Base-by-base conservation (phyloP, 345 rosid species). In the Arabidopsis suecica region DNA sequence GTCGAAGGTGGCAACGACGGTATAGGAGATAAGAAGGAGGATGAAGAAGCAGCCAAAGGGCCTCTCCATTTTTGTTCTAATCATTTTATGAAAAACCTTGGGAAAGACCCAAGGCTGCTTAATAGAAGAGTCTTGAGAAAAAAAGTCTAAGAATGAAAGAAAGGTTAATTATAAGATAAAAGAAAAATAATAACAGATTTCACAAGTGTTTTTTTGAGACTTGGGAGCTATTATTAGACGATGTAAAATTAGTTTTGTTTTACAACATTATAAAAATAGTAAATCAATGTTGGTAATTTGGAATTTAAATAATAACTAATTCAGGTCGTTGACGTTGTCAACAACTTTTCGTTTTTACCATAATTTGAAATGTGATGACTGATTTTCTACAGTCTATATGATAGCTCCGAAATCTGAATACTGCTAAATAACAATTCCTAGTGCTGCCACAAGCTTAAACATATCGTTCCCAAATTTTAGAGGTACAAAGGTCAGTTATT, bases 81-180 rank as follows among this genome's bases (percentile, higher is more conserved):
- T 34, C 75, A 76, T 84, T 47, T 65, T 69, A 18, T 42, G 71
- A 67, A 60, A 65, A 61, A 77, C 87, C 83, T 79, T 77, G 87
- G 88, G 56, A 18, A 53, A 38, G 59, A 30, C 84, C 85, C 83
- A 81, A 84, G 82, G 82, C 68, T 81, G 86, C 83, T 82, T 79
- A 75, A 55, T 66, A 66, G 44, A 78, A 16, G 7, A 48, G 33
- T 7, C 6, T 65, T 44, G 59, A 28, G 32, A 49, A 7, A 53
- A 33, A 61, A 14, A 0, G 13, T 6, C 6, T 65, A 71, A 56
- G 55, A 71, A 65, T 40, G 48, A 58, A 48, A 11, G 48, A 64
- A 47, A 38, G 45, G 40, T 55, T 28, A 28, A 63, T 65, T 77
- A 77, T 65, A 71, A 57, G 53, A 49, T 5, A 37, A 78, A 14